These are phyloP conservation scores for Populus nigra DNA, from an alignment of 345 rosid genomes.

Conservation along the genomic window DNA sequence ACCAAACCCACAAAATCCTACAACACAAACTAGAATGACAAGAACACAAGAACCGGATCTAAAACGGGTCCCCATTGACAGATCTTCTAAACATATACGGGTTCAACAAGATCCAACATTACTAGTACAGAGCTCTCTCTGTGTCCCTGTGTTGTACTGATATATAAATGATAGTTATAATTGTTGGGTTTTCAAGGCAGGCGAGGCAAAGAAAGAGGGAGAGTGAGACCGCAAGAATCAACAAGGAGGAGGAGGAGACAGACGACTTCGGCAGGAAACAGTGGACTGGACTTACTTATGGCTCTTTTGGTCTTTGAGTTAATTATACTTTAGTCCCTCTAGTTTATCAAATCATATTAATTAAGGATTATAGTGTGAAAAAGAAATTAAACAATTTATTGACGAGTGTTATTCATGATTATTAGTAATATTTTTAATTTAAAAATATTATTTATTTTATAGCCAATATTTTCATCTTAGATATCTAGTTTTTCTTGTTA, in stretches of 20 bases:
- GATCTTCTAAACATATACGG: neutral
- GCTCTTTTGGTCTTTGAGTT: conserved; percentile 1
- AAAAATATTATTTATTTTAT: too few relatives aligned
- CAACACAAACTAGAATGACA: conserved; percentile 36
- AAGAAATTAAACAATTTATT: too few relatives aligned
- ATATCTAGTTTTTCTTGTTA: too few relatives aligned
- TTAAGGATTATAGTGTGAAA: too few relatives aligned
- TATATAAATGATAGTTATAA: too few relatives aligned
- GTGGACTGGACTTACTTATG: neutral
- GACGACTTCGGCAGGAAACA: conserved; percentile 1
- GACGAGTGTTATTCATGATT: too few relatives aligned
- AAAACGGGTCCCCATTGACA: conserved; percentile 23
- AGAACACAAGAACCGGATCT: conserved; percentile 53
- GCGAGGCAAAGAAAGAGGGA: neutral
- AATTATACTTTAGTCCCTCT: too few relatives aligned
- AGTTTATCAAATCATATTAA: too few relatives aligned
- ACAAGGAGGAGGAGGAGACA: neutral
- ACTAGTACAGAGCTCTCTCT: too few relatives aligned
- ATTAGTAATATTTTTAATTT: too few relatives aligned
- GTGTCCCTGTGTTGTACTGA: too few relatives aligned
- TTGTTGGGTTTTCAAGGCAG: neutral
- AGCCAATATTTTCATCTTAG: too few relatives aligned
- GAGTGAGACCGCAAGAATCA: neutral
- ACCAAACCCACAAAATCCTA: conserved; percentile 28
- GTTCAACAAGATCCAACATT: conserved; percentile 22